A percentile compares a stretch with the other conserved stretches of the same genome.
These are phyloP conservation scores for Plasmodium knowlesi DNA, from an alignment of 169 alveolate species.

Conservation along the genomic window DNA sequence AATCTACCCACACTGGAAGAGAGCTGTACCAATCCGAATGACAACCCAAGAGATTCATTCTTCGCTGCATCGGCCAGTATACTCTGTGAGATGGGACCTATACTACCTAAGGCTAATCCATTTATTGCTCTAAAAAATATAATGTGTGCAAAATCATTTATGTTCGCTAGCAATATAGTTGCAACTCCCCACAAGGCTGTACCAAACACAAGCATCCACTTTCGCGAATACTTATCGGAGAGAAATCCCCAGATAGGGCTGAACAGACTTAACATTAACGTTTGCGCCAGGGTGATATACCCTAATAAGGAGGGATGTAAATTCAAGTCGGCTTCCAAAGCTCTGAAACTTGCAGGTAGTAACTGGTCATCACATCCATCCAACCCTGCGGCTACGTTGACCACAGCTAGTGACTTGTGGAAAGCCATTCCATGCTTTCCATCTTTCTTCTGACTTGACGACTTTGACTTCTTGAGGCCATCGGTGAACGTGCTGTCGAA, in stretches of 20 bases:
- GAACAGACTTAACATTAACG: slow-evolving; percentile 86
- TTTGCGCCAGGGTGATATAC: slow-evolving; percentile 88
- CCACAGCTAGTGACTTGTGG: slow-evolving; percentile 81
- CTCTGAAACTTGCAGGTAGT: slow-evolving; percentile 91
- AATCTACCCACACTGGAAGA: slow-evolving; percentile 88
- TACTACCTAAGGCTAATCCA: slow-evolving; percentile 89
- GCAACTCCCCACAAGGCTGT: slow-evolving; percentile 89
- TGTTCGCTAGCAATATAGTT: slow-evolving; percentile 85
- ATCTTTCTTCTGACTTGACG: slow-evolving; percentile 19
- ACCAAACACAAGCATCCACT: slow-evolving; percentile 89
- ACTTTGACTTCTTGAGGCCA: not conserved
- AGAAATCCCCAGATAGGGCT: slow-evolving; percentile 93
- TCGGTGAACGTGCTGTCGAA: not conserved
- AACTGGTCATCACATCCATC: slow-evolving; percentile 93
- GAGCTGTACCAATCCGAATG: slow-evolving; percentile 89
- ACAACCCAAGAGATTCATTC: slow-evolving; percentile 81
- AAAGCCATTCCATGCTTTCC: slow-evolving; percentile 18
- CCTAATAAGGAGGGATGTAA: slow-evolving; percentile 89
- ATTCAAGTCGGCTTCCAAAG: slow-evolving; percentile 89
- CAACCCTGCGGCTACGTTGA: slow-evolving; percentile 89
- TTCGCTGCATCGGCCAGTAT: slow-evolving; percentile 87
- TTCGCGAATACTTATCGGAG: slow-evolving; percentile 88
- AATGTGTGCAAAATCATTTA: slow-evolving; percentile 84
- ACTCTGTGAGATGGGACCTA: slow-evolving; percentile 89
- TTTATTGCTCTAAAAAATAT: slow-evolving; percentile 85